Evolutionary conservation across 2,329 filamentous ascomycete species (phyloP), one percentile per base, ranked within the genome.

Genomic region (Graphilbum fragrans): DNA sequence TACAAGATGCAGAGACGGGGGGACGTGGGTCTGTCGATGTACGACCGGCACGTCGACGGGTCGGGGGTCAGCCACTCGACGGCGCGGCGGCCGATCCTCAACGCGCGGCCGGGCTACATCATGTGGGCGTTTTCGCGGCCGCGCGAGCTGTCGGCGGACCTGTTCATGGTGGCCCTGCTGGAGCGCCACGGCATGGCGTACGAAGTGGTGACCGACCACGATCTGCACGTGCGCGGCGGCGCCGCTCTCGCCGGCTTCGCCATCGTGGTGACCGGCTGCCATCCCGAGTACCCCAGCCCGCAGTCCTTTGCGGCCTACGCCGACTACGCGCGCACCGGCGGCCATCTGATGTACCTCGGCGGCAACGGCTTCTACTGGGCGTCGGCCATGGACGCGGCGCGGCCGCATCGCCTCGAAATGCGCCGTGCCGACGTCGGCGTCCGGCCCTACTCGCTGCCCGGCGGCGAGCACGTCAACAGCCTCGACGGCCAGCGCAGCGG

Each of bases 21-120:
- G 14, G 60, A 62, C 42, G 50, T 63, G 3, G 61, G 61, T n/a
- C 51, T 62, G n/a, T 58, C 59, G 1, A 43, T 50, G n/a, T 63
- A 64, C 45, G 61, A 64, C 38, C 45, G 51, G 17, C 60, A 64
- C 41, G 53, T 45, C 19, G 60, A 63, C 41, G 57, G 55, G 19
- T 59, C 60, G 2, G 56, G 57, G 14, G 50, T 49, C 7, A 49
- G 51, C 17, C 57, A 46, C 44, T 58, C 56, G 7, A 53, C 54
- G 8, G 41, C 54, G 0, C 55, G 54, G 37, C 50, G 60, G 16
- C 58, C 59, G 0, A 55, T 64, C n/a, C 48, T 62, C 20, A 62
- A 63, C 36, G 37, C 60, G 19, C 50, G 60, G 8, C 60, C 60
- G 0, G 57, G 50, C 31, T 63, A 60, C 21, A 41, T 58, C 22